phyloP scores from a whole-genome alignment of 108 stramenopile species.

The Stephanodiscus minutulus region DNA sequence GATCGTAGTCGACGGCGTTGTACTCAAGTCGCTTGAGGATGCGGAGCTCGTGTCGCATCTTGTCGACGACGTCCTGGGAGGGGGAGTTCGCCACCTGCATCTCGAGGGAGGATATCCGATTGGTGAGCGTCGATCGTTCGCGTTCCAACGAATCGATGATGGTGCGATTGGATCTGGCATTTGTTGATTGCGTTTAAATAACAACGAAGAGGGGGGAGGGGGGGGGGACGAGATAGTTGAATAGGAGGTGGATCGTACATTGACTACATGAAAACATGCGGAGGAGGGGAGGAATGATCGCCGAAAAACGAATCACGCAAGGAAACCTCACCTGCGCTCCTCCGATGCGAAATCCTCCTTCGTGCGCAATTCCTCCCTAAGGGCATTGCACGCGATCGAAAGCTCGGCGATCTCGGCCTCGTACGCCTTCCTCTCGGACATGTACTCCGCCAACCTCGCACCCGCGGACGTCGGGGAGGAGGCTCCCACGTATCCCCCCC shows the following conservation, averaged over 20 bases:
- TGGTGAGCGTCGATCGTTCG: slow-evolving; percentile 48
- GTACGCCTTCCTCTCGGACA: slow-evolving; percentile 84
- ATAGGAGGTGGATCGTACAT: not conserved
- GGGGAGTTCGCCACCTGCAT: slow-evolving; percentile 70
- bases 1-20: slow-evolving; percentile 80
- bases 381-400: slow-evolving; percentile 67
- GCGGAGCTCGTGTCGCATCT: slow-evolving; percentile 83
- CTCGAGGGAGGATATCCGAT: slow-evolving; percentile 54
- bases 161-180: slow-evolving; percentile 31
- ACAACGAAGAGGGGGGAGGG: not conserved
- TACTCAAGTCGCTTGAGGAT: slow-evolving; percentile 87
- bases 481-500: slow-evolving; percentile 23
- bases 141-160: slow-evolving; percentile 65
- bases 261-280: not conserved
- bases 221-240: not conserved
- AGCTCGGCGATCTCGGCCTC: slow-evolving; percentile 82
- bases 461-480: slow-evolving; percentile 33
- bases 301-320: not conserved
- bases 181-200: not conserved
- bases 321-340: slow-evolving; percentile 37
- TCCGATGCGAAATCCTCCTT: slow-evolving; percentile 65
- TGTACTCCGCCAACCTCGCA: slow-evolving; percentile 60
- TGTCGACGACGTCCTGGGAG: slow-evolving; percentile 67
- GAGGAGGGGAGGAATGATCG: not conserved
- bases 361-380: slow-evolving; percentile 69